Evolutionary conservation across 2,329 filamentous ascomycete genomes (phyloP), one percentile per base, ranked within the genome.

Genomic region (Beauveria scarabaeidicola): DNA sequence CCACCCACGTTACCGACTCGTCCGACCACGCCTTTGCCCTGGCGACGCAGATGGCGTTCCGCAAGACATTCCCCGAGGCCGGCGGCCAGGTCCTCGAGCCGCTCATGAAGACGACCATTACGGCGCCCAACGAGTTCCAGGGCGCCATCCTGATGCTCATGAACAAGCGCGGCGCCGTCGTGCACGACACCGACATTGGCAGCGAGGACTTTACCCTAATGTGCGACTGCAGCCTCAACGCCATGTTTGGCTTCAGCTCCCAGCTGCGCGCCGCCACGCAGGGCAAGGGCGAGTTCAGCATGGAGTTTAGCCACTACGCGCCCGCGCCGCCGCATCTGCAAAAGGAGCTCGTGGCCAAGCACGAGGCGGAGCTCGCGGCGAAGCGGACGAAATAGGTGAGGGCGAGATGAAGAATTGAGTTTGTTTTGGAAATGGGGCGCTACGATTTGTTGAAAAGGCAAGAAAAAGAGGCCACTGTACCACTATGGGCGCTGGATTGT

Each of bases 251-350:
- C 64, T 97, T 99, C 78, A 92, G 87, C 69, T 90, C 87, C 46
- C 90, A 96, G 75, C 77, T 99, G 66, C 84, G 94, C 67, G 94
- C 94, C 15, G 90, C 92, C 23, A 97, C 92, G 2, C 94, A 99
- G 78, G 94, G 94, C 63, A 99, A 99, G 82, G 94, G 94, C 69
- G 94, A 99, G 78, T 99, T 97, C 72, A 89, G 84, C 69, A 97
- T 99, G 94, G 94, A 99, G 77, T 99, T 99, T 70, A 94, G 89
- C 74, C 94, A 97, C 77, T 99, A 99, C 69, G 86, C 89, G 56
- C 81, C 91, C 55, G 91, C 94, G 61, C 89, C 92, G 52, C 84
- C 85, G 68, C 92, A 97, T 71, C 73, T 97, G 73, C 94, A 99
- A 68, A 85, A 81, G 71, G 82, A 85, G 65, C 72, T 85, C 59